Evolutionary conservation across 257 asterid genomes (phyloP).

Genomic region (Fraxinus americana): DNA sequence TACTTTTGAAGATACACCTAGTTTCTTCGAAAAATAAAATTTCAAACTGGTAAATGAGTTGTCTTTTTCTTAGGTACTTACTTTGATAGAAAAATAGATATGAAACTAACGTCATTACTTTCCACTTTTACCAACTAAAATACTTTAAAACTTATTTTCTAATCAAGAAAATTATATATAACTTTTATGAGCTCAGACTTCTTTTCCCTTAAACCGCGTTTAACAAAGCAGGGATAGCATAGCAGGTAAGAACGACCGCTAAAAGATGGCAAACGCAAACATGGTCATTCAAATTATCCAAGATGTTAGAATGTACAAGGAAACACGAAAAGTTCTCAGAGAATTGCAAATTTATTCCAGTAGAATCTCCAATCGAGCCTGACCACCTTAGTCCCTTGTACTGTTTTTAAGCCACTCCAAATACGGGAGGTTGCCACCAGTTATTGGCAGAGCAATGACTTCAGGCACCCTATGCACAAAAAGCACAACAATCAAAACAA

Average conservation of each 20-base stretch:
- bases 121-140: no score
- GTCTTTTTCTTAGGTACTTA: no score
- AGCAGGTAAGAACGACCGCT: not conserved
- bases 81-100: no score
- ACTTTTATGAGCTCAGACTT: no score
- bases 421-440: constrained; percentile 73
- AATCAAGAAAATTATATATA: no score
- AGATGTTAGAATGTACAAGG: constrained; percentile 26
- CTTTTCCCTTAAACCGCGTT: not conserved
- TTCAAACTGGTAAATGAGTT: no score
- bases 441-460: constrained; percentile 88
- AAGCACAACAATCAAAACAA: not conserved
- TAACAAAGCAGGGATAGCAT: not conserved
- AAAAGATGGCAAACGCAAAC: not conserved
- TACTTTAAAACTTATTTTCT: no score
- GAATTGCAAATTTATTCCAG: not conserved
- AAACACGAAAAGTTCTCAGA: not conserved
- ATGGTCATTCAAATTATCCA: not conserved
- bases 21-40: no score
- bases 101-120: no score
- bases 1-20: no score
- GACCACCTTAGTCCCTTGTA: constrained; percentile 51
- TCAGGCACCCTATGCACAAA: constrained; percentile 71
- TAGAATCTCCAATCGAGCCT: not conserved
- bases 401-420: constrained; percentile 89